Evolutionary conservation across 1,284 basidiomycete genomes (phyloP), one percentile per base, ranked within the genome.

Genomic region (Anthracocystis walkeri): DNA sequence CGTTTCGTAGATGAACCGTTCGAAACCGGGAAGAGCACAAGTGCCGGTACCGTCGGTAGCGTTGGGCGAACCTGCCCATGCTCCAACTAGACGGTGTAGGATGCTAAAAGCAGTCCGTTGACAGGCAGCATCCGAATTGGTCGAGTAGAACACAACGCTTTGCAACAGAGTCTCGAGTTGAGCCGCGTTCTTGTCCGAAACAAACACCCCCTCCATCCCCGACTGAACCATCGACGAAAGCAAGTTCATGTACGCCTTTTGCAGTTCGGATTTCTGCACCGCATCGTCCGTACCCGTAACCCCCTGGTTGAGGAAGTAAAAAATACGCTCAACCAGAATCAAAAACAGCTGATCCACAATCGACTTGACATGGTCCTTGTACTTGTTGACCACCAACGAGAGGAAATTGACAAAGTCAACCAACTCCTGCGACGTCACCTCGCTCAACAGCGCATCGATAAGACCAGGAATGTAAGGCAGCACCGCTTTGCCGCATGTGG

Each of bases 321-420:
- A 91, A 66, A 98, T 93, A 78, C 97, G 93, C 18, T 91, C 88
- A 68, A 91, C 91, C 72, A 99, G 88, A 1, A 95, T 94, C 0
- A 92, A 90, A 57, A 98, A 90, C 27, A 99, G 90, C 83, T 96
- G 91, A 84, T 99, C 95, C 71, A 99, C 87, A 25, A 97, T 94
- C 70, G 90, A 87, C 73, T 91, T 91, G 86, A 97, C 89, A 75
- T 93, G 76, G 70, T 94, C 94, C 88, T 94, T 93, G 74, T 99
- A 90, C 83, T 93, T 93, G 86, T 97, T 94, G 67, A 96, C 92
- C 65, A 99, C 87, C 21, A 97, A 88, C 8, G 91, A 91, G 62
- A 99, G 91, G 87, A 99, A 99, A 83, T 91, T 92, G 88, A 99
- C 91, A 82, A 99, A 97, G 83, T 99, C 97, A 46, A 93, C 91